Evolutionary conservation across 1,284 basidiomycete genomes (phyloP).

Genomic region (Earliella scabrosa): DNA sequence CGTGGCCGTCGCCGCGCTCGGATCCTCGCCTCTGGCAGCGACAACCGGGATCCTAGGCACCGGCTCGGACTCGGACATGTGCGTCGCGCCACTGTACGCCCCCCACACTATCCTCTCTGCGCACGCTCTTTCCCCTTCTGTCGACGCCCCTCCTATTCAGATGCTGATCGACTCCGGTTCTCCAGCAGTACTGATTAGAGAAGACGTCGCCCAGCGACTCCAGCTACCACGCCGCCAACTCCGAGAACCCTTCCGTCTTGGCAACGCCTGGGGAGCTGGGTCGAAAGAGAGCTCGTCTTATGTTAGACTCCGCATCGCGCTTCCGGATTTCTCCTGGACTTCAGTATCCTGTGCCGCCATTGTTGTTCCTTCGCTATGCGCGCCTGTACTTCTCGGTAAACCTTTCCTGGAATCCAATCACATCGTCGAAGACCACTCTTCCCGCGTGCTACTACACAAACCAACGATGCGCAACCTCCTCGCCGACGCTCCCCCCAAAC

Average conservation of each 20-base stretch:
- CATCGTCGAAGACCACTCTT: conserved; percentile 6
- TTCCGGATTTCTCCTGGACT: conserved; percentile 9
- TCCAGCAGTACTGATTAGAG: background rate
- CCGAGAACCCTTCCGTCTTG: background rate
- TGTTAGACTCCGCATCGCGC: conserved; percentile 13
- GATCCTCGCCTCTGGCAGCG: background rate
- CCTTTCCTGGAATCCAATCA: conserved; percentile 12
- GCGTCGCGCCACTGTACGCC: too few relatives aligned
- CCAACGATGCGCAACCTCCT: background rate
- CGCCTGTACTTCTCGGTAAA: conserved; percentile 22
- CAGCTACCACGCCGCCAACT: background rate
- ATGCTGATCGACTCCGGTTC: background rate
- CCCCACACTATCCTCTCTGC: background rate
- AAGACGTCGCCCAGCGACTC: conserved; percentile 34
- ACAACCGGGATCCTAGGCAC: background rate
- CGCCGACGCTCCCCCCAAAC: too few relatives aligned
- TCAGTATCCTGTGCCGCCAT: conserved; percentile 10
- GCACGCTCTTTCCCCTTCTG: background rate
- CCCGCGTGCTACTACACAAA: background rate
- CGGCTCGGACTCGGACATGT: background rate
- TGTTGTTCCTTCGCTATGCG: conserved; percentile 13
- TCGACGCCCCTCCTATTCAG: background rate
- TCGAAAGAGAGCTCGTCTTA: background rate
- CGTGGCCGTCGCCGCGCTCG: background rate
- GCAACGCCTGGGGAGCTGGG: background rate